Evolutionary conservation across 192 early-diverging fungal genomes (phyloP), one percentile per base, ranked within the genome.

Genomic region (Rhizophlyctis rosea): DNA sequence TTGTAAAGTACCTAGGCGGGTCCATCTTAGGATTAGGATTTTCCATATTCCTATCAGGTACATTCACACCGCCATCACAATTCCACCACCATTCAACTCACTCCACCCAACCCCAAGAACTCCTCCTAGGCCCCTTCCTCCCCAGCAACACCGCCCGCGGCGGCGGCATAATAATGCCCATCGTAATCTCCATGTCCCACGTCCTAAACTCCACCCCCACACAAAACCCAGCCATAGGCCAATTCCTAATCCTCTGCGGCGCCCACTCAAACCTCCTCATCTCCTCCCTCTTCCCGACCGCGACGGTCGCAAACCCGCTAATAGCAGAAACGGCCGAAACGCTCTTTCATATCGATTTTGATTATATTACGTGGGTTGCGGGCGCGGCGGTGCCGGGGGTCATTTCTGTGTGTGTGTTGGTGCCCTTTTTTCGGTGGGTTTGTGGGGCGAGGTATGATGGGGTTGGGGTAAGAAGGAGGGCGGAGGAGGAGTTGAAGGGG

Each of bases 281-380:
- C 9, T 89, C 88, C 39, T 88, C 88, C 13, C 65, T 90, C 57
- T 88, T 84, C 69, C 63, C 90, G 34, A 90, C 88, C 13, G 88
- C 86, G 3, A 89, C 88, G 76, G 87, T 86, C 0, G 78, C 82
- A 5, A 91, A 91, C 72, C 87, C 87, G 24, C 71, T 91, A n/a
- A 73, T 91, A 0, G 73, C 82, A 5, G 77, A 62, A 48, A 81
- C 81, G 57, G 85, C 87, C 0, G 68, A 73, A 27, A 68, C 72
- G 28, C 68, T 90, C 14, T 85, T 88, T 47, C 76, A 76, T 4
- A 77, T 91, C 27, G 73, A 86, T 23, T 87, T 90, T 73, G 76
- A 74, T 3, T 90, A 88, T 71, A 48, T 80, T 13, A 76, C 76
- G 21, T 91, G 90, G 90, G 31, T 81, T 13, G 44, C 71, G 3